phyloP scores from a whole-genome alignment of 2,329 filamentous ascomycete species.

The Claviceps maximensis region DNA sequence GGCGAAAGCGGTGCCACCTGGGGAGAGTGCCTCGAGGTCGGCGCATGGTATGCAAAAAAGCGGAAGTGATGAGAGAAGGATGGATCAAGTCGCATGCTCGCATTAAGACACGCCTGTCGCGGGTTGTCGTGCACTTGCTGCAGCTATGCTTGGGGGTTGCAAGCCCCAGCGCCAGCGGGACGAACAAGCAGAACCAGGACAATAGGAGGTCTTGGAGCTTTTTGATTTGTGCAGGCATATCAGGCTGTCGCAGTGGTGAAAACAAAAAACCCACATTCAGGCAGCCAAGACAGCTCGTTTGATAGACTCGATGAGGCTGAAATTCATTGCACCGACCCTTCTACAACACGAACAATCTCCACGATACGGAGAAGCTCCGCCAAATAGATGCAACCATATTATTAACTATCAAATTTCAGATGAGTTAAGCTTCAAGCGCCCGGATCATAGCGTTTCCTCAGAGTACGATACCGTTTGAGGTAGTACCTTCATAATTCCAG shows the following conservation, averaged over 20 bases:
- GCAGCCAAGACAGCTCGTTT: background rate
- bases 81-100: background rate
- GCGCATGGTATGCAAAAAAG: slow-evolving; percentile 86
- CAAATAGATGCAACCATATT: background rate
- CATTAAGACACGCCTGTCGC: background rate
- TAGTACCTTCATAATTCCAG: slow-evolving; percentile 52
- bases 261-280: background rate
- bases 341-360: background rate
- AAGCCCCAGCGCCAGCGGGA: background rate
- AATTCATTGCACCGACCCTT: background rate
- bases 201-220: background rate
- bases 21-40: slow-evolving; percentile 76
- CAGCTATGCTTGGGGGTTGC: background rate
- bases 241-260: background rate
- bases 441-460: slow-evolving; percentile 65
- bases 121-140: background rate
- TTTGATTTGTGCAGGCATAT: slow-evolving; percentile 6
- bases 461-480: slow-evolving; percentile 75
- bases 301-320: background rate
- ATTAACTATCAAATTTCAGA: background rate
- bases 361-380: background rate
- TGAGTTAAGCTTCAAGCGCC: slow-evolving; percentile 13
- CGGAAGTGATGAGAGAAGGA: slow-evolving; percentile 4
- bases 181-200: background rate
- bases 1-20: slow-evolving; percentile 65